Evolutionary conservation across 1,139 yeast species (phyloP).

Genomic region (Pichia sp.): DNA sequence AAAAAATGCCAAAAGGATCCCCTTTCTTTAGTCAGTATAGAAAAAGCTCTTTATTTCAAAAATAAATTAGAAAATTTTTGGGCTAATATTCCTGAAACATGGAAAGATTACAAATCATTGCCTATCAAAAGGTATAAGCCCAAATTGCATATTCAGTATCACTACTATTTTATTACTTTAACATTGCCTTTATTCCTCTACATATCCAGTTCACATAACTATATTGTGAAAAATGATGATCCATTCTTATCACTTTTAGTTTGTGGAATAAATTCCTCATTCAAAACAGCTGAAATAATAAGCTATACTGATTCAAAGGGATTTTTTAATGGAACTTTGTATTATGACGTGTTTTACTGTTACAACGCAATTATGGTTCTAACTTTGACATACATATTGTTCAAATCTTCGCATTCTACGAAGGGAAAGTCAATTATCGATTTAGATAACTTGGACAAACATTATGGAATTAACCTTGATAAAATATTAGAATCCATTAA

Average conservation of each 20-base stretch:
- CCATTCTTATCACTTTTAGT: conserved; percentile 32
- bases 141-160: conserved; percentile 33
- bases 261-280: conserved; percentile 33
- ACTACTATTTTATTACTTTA: conserved; percentile 33
- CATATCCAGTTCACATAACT: conserved; percentile 28
- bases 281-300: conserved; percentile 31
- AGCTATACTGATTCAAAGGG: conserved; percentile 28
- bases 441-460: conserved; percentile 23
- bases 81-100: conserved; percentile 26
- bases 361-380: conserved; percentile 35
- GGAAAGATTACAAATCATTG: conserved; percentile 26
- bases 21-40: conserved; percentile 31
- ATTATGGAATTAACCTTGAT: conserved; percentile 27
- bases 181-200: conserved; percentile 35
- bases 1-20: conserved; percentile 31
- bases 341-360: conserved; percentile 35
- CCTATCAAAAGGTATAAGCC: conserved; percentile 33
- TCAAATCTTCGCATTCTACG: conserved; percentile 22
- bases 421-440: conserved; percentile 23
- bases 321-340: conserved; percentile 34
- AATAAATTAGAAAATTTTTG: conserved; percentile 29
- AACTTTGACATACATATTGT: conserved; percentile 32
- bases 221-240: conserved; percentile 30
- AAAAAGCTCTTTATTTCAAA: conserved; percentile 31
- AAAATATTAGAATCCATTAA: conserved; percentile 30